Evolutionary conservation across 1,139 yeast genomes (phyloP), one percentile per base, ranked within the genome.

Genomic region (Lodderomyces beijingensis): DNA sequence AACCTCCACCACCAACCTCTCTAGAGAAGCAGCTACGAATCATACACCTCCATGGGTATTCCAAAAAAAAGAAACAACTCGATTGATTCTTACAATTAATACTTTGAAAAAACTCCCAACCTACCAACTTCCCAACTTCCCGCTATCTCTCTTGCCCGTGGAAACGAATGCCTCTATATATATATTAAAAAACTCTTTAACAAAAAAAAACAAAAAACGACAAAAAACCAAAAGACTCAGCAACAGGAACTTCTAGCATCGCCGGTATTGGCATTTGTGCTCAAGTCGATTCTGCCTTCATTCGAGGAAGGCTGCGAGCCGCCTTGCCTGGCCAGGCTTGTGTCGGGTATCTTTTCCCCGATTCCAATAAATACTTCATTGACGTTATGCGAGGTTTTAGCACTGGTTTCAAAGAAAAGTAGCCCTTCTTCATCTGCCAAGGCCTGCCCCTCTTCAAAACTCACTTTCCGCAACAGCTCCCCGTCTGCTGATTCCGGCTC

Each of bases 371-470:
- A 93, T 21, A 87, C 77, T 26, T 84, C 87, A 38, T 75, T 75
- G 25, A 93, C 88, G 44, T 86, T 84, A 49, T 76, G 73, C 10
- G 96, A 91, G 1, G 94, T 79, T 62, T 89, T 91, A 6, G 99
- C 99, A 54, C 95, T 84, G 1, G 95, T 93, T 58, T 93, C 97
- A 48, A 80, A 83, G 55, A 86, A 89, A 31, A 89, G 57, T 33
- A 93, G 69, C 1, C 83, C 83, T 42, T 87, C 83, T 50, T 87
- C 96, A 30, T 64, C 68, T 5, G 75, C 74, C 42, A 89, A 69
- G 38, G 73, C 74, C 57, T 81, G 70, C 27, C 96, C 98, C 55
- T 91, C 97, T 47, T 84, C 89, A 30, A 73, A 67, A 18, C 88
- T 79, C n/a, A 91, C 96, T 56, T 85, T 85, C 47, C 97, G 73